phyloP scores from a whole-genome alignment of 2,329 filamentous ascomycete genomes.

The Ascochyta koolunga region DNA sequence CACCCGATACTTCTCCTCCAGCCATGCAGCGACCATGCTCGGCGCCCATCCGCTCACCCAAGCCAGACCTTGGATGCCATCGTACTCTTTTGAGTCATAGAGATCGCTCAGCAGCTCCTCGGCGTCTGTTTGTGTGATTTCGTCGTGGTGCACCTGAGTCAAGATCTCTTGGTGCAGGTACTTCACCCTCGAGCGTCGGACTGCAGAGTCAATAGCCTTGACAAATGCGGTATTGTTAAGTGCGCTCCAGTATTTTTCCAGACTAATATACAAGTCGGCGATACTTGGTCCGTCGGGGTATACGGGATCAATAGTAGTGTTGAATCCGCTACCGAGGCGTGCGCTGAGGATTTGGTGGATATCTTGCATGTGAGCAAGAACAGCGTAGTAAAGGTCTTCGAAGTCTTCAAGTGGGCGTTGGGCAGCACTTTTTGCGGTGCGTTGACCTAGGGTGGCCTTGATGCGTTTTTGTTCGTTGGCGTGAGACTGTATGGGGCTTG shows the following conservation, averaged over 20 bases:
- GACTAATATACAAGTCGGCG: slow-evolving; percentile 17
- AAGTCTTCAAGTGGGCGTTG: slow-evolving; percentile 48
- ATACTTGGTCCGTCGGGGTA: slow-evolving; percentile 23
- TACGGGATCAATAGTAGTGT: slow-evolving; percentile 12
- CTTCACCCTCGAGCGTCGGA: slow-evolving; percentile 27
- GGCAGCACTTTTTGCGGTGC: slow-evolving; percentile 70
- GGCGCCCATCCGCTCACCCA: slow-evolving; percentile 32
- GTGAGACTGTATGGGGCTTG: slow-evolving; percentile 20
- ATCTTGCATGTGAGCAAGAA: slow-evolving; percentile 33
- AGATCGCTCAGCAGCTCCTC: slow-evolving; percentile 24
- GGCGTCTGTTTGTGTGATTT: slow-evolving; percentile 19
- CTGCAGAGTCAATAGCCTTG: slow-evolving; percentile 33
- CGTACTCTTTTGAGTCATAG: slow-evolving; percentile 19
- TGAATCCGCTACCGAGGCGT: slow-evolving; percentile 37
- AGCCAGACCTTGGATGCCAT: slow-evolving; percentile 24
- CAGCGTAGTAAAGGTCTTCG: slow-evolving; percentile 43
- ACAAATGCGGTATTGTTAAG: slow-evolving; percentile 34
- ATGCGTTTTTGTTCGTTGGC: slow-evolving; percentile 18
- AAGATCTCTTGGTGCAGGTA: slow-evolving; percentile 26
- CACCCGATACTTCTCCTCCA: slow-evolving; percentile 36
- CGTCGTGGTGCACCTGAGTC: slow-evolving; percentile 12
- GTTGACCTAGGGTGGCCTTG: slow-evolving; percentile 56
- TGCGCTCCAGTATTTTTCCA: slow-evolving; percentile 29
- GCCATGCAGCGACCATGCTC: slow-evolving; percentile 31
- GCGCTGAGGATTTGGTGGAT: slow-evolving; percentile 29